These are phyloP conservation scores for Monosporascus cannonballus DNA, from an alignment of 2,329 filamentous ascomycete genomes.

Conservation along the genomic window DNA sequence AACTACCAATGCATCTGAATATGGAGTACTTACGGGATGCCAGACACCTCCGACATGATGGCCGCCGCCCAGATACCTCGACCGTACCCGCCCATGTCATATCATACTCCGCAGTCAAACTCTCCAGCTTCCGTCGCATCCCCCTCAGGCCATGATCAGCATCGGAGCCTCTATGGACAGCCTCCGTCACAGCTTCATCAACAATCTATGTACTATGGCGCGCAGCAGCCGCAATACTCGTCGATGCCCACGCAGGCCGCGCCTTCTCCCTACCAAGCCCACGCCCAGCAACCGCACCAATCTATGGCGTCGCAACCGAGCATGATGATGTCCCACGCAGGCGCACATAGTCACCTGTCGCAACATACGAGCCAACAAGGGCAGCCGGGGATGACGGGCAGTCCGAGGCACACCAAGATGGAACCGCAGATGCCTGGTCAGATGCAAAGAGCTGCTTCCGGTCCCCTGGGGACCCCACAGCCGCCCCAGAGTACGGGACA, in stretches of 20 bases:
- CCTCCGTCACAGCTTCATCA: slow-evolving; percentile 73
- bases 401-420: slow-evolving; percentile 56
- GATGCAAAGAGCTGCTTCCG: slow-evolving; percentile 52
- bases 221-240: slow-evolving; percentile 55
- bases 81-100: slow-evolving; percentile 81
- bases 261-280: slow-evolving; percentile 56
- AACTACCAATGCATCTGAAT: slow-evolving; percentile 4
- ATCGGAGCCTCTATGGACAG: slow-evolving; percentile 79
- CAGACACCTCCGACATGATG: slow-evolving; percentile 61
- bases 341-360: slow-evolving; percentile 50
- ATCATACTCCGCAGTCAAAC: slow-evolving; percentile 92
- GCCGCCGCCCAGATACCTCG: slow-evolving; percentile 64
- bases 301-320: slow-evolving; percentile 59
- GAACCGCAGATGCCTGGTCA: slow-evolving; percentile 56
- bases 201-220: slow-evolving; percentile 70
- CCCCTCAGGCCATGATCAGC: slow-evolving; percentile 81
- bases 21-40: slow-evolving; percentile 11
- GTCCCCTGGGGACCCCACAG: slow-evolving; percentile 40
- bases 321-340: slow-evolving; percentile 60
- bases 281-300: slow-evolving; percentile 47
- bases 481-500: slow-evolving; percentile 37
- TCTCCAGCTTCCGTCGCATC: slow-evolving; percentile 91
- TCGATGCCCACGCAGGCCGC: slow-evolving; percentile 59
- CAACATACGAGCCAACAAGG: slow-evolving; percentile 54
- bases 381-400: slow-evolving; percentile 51